A percentile compares a stretch with the other conserved stretches of the same genome.
Evolutionary conservation across 2,329 filamentous ascomycete species (phyloP).

Genomic region (Xylariaceae sp.): DNA sequence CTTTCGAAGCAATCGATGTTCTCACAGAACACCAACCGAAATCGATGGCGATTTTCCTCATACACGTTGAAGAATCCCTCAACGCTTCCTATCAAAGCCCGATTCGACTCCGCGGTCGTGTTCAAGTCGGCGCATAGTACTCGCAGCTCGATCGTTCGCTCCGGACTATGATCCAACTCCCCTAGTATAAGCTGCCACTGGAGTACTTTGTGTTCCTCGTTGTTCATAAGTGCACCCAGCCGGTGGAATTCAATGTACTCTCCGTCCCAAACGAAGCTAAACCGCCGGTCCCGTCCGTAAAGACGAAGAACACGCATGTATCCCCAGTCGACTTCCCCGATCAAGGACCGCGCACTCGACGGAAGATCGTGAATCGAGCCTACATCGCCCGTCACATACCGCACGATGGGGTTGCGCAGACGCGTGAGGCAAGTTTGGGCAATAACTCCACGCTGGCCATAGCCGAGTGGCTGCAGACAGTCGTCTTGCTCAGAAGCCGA

Average conservation of each 20-base stretch:
- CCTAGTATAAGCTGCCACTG: constrained; percentile 42
- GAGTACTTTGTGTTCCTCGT: constrained; percentile 27
- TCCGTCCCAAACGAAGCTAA: constrained; percentile 41
- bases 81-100: background rate
- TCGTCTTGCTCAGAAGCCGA: constrained; percentile 12
- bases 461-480: constrained; percentile 15
- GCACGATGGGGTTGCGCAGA: constrained; percentile 40
- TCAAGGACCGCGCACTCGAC: constrained; percentile 19
- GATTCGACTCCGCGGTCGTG: background rate
- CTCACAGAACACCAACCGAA: constrained; percentile 8
- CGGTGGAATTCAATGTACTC: constrained; percentile 35
- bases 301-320: constrained; percentile 35
- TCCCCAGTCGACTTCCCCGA: constrained; percentile 21
- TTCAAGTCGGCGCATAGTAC: constrained; percentile 6
- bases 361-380: constrained; percentile 37
- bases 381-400: constrained; percentile 41
- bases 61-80: constrained; percentile 6
- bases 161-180: constrained; percentile 19
- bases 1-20: constrained; percentile 10
- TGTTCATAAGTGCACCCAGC: constrained; percentile 24
- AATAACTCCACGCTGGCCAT: constrained; percentile 35
- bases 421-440: constrained; percentile 40
- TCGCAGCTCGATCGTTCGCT: constrained; percentile 9
- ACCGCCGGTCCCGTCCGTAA: constrained; percentile 37
- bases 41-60: constrained; percentile 6